Conservation (phyloP, 2,329 filamentous ascomycete genomes). For the Cladosporium oxysporum region DNA sequence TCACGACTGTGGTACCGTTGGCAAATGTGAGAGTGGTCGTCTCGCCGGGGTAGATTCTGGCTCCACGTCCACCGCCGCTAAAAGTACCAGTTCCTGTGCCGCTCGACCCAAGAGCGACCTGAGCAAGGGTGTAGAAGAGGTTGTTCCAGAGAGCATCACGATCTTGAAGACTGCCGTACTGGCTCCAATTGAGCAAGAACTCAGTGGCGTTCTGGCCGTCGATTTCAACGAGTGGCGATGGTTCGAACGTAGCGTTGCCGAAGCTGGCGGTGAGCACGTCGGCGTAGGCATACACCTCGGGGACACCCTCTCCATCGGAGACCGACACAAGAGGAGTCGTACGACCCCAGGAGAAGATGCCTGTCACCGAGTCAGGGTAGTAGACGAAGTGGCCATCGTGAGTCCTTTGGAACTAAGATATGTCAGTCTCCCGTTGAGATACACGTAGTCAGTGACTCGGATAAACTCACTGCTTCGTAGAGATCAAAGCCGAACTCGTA, state of each 20-base stretch:
- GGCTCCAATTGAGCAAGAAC: constrained; percentile 51
- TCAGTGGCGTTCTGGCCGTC: constrained; percentile 57
- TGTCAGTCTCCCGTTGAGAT: not conserved
- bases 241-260: constrained; percentile 43
- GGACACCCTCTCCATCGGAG: constrained; percentile 62
- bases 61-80: constrained; percentile 46
- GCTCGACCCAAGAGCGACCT: constrained; percentile 44
- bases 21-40: constrained; percentile 48
- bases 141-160: constrained; percentile 59
- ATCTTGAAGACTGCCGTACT: constrained; percentile 55
- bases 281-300: constrained; percentile 57
- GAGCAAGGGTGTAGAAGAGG: constrained; percentile 49
- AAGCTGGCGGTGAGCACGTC: constrained; percentile 48
- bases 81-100: constrained; percentile 49
- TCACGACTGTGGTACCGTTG: constrained; percentile 46
- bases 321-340: constrained; percentile 59
- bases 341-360: constrained; percentile 54
- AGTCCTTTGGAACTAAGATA: constrained; percentile 47
- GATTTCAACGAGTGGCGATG: constrained; percentile 56
- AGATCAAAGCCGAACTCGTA: constrained; percentile 54
- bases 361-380: constrained; percentile 55
- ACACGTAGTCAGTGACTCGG: not conserved
- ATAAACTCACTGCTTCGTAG: constrained; percentile 43
- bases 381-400: constrained; percentile 68
- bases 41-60: constrained; percentile 46